Conservation (phyloP, 2,329 filamentous ascomycete species). For the Ophiostoma novo-ulmi region DNA sequence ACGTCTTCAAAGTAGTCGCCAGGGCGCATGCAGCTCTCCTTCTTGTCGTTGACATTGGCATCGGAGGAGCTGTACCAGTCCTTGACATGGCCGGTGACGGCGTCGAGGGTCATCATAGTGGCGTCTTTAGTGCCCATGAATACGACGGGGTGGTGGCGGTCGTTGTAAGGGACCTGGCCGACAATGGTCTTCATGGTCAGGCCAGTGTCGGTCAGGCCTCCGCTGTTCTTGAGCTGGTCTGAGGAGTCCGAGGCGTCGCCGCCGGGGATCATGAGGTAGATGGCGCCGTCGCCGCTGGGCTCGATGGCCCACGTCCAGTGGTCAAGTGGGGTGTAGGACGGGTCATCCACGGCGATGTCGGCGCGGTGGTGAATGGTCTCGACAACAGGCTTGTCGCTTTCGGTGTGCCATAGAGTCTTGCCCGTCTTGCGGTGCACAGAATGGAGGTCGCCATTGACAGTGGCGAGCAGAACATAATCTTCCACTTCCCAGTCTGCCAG, state of each 20-base stretch:
- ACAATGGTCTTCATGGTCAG: slow-evolving; percentile 81
- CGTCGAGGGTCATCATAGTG: slow-evolving; percentile 82
- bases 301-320: slow-evolving; percentile 95
- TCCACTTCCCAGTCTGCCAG: slow-evolving; percentile 99
- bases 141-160: slow-evolving; percentile 69
- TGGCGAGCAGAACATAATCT: slow-evolving; percentile 99
- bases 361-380: slow-evolving; percentile 77
- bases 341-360: slow-evolving; percentile 58
- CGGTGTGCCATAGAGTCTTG: slow-evolving; percentile 76
- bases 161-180: slow-evolving; percentile 72
- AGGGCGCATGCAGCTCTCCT: slow-evolving; percentile 66
- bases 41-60: slow-evolving; percentile 44
- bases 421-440: slow-evolving; percentile 85
- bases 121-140: slow-evolving; percentile 92
- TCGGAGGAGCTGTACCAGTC: slow-evolving; percentile 78
- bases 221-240: not conserved
- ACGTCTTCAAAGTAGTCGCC: slow-evolving; percentile 54
- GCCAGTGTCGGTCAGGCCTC: slow-evolving; percentile 57
- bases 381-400: slow-evolving; percentile 80
- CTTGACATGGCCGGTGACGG: slow-evolving; percentile 72
- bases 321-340: slow-evolving; percentile 62
- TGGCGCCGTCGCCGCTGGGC: slow-evolving; percentile 75
- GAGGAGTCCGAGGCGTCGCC: slow-evolving; percentile 33
- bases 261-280: slow-evolving; percentile 80
- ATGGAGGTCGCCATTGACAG: slow-evolving; percentile 95